Percentiles rank a stretch among this genome's conserved stretches.
Conservation (phyloP, 1,284 basidiomycete genomes). For the Tilletia horrida region DNA sequence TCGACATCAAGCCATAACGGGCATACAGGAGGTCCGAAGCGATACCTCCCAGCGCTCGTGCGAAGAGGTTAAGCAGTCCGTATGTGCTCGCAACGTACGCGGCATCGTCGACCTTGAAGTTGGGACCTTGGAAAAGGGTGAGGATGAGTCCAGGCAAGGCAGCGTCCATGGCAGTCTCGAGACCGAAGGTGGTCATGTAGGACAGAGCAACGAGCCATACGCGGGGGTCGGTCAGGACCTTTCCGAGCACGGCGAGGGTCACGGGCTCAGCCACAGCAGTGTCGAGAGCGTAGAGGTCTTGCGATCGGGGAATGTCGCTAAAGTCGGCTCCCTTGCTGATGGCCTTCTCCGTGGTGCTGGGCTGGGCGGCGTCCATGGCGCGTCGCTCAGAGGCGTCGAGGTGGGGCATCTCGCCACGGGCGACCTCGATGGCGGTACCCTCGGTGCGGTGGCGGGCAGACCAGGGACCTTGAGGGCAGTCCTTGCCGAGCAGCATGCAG, state of each 20-base stretch:
- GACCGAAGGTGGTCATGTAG: conserved; percentile 61
- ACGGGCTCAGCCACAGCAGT: conserved; percentile 62
- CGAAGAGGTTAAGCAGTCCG: conserved; percentile 63
- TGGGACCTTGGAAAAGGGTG: conserved; percentile 53
- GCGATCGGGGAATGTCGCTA: conserved; percentile 38
- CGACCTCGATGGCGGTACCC: conserved; percentile 55
- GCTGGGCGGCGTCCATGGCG: conserved; percentile 23
- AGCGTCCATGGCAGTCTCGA: conserved; percentile 64
- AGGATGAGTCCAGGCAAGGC: conserved; percentile 62
- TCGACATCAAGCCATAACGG: conserved; percentile 59
- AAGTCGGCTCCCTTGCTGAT: conserved; percentile 38
- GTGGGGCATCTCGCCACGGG: conserved; percentile 49
- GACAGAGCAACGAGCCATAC: conserved; percentile 65
- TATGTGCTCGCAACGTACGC: conserved; percentile 58
- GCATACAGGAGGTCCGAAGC: conserved; percentile 61
- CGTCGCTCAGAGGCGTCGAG: conserved; percentile 52
- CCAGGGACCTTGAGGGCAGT: conserved; percentile 66
- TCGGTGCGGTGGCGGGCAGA: conserved; percentile 60
- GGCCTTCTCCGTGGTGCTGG: conserved; percentile 46
- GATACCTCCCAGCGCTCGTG: conserved; percentile 62
- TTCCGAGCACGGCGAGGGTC: conserved; percentile 55
- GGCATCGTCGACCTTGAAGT: conserved; percentile 62
- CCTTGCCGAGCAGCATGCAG: conserved; percentile 62
- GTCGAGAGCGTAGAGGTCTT: conserved; percentile 50
- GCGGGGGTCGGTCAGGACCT: conserved; percentile 59